phyloP scores from a whole-genome alignment of 305 asterid genomes.

The Striga hermonthica region DNA sequence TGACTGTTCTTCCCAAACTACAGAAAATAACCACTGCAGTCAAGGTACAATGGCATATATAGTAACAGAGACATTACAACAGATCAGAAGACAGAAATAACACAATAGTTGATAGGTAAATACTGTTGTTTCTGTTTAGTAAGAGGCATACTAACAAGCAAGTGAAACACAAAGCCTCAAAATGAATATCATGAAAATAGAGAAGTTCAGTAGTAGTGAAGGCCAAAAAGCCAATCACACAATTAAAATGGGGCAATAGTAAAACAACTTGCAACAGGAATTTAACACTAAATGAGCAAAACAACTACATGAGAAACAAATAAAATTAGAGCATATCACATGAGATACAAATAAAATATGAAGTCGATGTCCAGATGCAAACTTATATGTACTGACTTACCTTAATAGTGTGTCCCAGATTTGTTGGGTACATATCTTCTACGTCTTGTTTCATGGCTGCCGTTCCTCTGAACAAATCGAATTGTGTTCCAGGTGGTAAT shows the following conservation, averaged over 20 bases:
- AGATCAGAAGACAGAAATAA: background rate
- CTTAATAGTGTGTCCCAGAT: constrained; percentile 87
- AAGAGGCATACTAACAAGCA: background rate
- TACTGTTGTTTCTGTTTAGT: background rate
- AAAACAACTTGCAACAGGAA: too few species aligned
- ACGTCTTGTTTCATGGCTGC: constrained; percentile 99
- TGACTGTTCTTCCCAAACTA: constrained; percentile 97
- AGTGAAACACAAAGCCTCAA: constrained; percentile 20
- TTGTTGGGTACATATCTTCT: constrained; percentile 89
- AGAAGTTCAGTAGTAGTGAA: too few species aligned
- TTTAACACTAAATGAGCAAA: too few species aligned
- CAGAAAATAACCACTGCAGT: constrained; percentile 34
- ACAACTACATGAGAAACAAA: background rate
- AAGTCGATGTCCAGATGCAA: background rate
- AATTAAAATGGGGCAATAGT: too few species aligned
- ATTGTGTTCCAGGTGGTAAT: constrained; percentile 98
- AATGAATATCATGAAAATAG: too few species aligned
- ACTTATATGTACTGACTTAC: constrained; percentile 36
- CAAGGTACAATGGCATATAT: too few species aligned
- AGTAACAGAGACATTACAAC: constrained; percentile 7
- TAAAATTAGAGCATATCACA: constrained; percentile 1
- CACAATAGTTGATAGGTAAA: constrained; percentile 22
- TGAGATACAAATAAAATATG: too few species aligned
- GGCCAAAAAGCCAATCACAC: too few species aligned
- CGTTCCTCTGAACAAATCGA: constrained; percentile 91